A percentile compares a stretch with the other conserved stretches of the same genome.
Evolutionary conservation across 2,329 filamentous ascomycete species (phyloP).

Genomic region (Sporothrix pseudoabietina): DNA sequence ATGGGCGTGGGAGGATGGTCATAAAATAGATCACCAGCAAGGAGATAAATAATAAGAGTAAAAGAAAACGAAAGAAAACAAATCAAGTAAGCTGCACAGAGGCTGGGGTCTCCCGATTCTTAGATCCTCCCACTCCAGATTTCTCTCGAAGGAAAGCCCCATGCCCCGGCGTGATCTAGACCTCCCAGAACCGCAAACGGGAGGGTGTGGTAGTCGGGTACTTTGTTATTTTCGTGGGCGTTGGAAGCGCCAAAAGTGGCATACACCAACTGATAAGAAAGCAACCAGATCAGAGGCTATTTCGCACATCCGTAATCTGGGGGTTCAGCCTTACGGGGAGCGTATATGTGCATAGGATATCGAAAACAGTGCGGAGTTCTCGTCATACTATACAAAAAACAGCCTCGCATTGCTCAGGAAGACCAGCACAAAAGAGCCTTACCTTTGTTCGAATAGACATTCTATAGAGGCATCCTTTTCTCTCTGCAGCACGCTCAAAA

Average conservation of each 20-base stretch:
- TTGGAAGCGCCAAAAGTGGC: not conserved
- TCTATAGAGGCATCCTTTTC: too few relatives aligned
- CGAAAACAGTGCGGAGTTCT: not conserved
- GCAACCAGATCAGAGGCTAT: not conserved
- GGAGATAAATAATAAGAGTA: not conserved
- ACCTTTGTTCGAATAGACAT: too few relatives aligned
- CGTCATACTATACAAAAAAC: too few relatives aligned
- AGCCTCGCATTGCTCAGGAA: too few relatives aligned
- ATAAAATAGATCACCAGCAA: not conserved
- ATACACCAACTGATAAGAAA: constrained; percentile 9
- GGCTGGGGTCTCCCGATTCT: not conserved
- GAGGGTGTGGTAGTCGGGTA: not conserved
- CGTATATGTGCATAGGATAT: not conserved
- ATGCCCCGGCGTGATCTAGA: not conserved
- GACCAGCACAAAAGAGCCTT: too few relatives aligned
- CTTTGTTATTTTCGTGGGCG: not conserved
- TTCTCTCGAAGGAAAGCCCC: not conserved
- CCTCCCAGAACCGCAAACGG: not conserved
- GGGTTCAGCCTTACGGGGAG: not conserved
- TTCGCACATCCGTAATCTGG: not conserved
- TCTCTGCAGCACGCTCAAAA: too few relatives aligned
- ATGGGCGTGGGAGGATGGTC: not conserved
- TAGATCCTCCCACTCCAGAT: not conserved
- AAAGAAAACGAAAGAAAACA: not conserved
- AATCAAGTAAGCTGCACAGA: too few relatives aligned